Evolutionary conservation across 2,329 filamentous ascomycete genomes (phyloP), one percentile per base, ranked within the genome.

Genomic region (Lasiodiplodia hormozganensis): DNA sequence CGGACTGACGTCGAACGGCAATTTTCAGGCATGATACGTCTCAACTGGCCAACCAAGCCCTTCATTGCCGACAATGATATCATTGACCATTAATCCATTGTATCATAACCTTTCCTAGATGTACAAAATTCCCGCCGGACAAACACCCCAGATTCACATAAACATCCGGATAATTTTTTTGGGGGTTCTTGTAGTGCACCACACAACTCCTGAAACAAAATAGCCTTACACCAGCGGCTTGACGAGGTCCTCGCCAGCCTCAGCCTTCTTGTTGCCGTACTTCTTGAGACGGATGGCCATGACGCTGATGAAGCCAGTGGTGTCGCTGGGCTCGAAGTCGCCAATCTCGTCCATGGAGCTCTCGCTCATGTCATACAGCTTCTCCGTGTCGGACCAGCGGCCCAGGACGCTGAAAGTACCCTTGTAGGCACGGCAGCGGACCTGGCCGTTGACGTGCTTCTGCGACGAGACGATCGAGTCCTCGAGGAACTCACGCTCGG

Each of bases 401-500:
- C 88, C 87, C 51, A 90, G 76, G 69, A 91, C 82, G 78, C 79
- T 83, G 77, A 89, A 83, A 75, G 82, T 83, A 72, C 91, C 90
- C 87, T 91, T 91, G 85, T 90, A 92, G 71, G 84, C 83, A 68
- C 86, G 85, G 78, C 88, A 85, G 71, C 89, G 83, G 70, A 92
- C 89, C 75, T 81, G 79, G 49, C 79, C 80, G 69, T 82, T 81
- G 62, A 80, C 78, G 51, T 77, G 75, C 68, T 74, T 76, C 76
- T 81, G 79, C 16, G 76, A 78, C 73, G 78, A 79, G 49, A 79
- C 40, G 70, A 80, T 68, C 73, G 86, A 86, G 76, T 88, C 85
- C 82, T 94, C 88, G 68, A 91, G 82, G 81, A 91, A 91, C 79
- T 90, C 89, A 69, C 89, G 87, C 81, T 92, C 90, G 38, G 89